Evolutionary conservation across 1,284 basidiomycete genomes (phyloP), one percentile per base, ranked within the genome.

Genomic region (Pterula multifida): DNA sequence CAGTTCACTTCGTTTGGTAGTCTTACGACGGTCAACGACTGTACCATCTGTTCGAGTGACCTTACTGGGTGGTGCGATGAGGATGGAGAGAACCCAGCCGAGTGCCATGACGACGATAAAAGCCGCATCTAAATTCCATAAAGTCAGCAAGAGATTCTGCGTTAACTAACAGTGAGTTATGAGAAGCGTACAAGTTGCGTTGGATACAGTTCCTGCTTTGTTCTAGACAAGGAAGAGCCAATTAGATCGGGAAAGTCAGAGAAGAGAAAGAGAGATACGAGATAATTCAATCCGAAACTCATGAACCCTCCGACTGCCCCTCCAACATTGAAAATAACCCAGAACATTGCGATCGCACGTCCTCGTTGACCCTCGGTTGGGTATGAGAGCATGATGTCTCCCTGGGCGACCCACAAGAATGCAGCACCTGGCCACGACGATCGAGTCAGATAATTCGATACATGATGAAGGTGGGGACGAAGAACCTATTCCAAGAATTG

Each of bases 281-380:
- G 12, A 17, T 24, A 44, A 24, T 76, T 76, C 55, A 71, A 66
- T 0, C 70, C 78, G 28, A 82, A 64, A 13, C 78, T 70, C 35
- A 83, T 76, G 9, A 78, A 71, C 2, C 75, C 70, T 9, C 82
- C 82, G 25, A 84, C 72, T 11, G 81, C 78, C 12, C 77, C 78
- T 21, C 81, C 78, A 26, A 80, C 56, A 55, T 82, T 82, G 66
- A 85, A 83, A 57, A 82, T 75, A 49, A 72, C 66, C 83, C 83
- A 86, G 63, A 85, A 81, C 51, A 83, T 66, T 28, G 70, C 74
- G 53, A 84, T 80, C 57, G 67, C 76, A 26, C 60, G 61, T 1
- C 82, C 81, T 59, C 85, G 85, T 56, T 79, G 68, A 55, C 68
- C 57, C 55, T 75, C 73, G 48, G 70, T 78, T 0, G 79, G 76